Conservation (phyloP, 2,329 filamentous ascomycete genomes). For the Rhinocladiella similis region DNA sequence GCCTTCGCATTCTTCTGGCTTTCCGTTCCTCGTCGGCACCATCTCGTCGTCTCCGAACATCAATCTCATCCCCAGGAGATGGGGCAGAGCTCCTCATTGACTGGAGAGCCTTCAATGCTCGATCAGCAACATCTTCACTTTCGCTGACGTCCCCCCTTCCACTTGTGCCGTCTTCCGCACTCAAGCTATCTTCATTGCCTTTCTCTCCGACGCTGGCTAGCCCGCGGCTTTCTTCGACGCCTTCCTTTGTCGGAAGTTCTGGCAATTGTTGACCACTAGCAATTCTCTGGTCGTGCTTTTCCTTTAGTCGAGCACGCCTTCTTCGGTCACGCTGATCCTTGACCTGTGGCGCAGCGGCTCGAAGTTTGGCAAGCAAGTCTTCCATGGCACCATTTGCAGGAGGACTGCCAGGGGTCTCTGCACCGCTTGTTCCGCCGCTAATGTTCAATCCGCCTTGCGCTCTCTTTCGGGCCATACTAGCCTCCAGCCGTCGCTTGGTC, state of each 20-base stretch:
- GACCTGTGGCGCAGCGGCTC: conserved; percentile 86
- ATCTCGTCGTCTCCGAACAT: conserved; percentile 66
- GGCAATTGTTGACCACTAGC: conserved; percentile 88
- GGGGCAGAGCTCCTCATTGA: conserved; percentile 67
- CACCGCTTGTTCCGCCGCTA: conserved; percentile 36
- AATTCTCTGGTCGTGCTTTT: conserved; percentile 83
- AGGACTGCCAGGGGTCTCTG: conserved; percentile 51
- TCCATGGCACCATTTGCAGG: conserved; percentile 90
- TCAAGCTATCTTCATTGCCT: conserved; percentile 26
- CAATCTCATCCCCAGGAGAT: conserved; percentile 49
- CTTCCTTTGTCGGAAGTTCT: conserved; percentile 59
- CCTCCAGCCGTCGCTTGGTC: conserved; percentile 79
- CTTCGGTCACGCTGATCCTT: conserved; percentile 87
- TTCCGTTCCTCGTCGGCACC: conserved; percentile 78
- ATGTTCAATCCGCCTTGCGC: conserved; percentile 52
- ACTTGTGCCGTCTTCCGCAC: conserved; percentile 29
- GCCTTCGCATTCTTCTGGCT: conserved; percentile 64
- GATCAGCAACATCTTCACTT: conserved; percentile 76
- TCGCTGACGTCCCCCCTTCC: conserved; percentile 44
- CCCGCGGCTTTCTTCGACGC: conserved; percentile 51
- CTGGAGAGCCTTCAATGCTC: conserved; percentile 79
- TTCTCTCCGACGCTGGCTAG: conserved; percentile 33
- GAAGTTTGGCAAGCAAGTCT: conserved; percentile 87
- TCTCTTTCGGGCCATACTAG: conserved; percentile 84
- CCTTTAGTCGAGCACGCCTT: conserved; percentile 83